Conservation (phyloP, 2,329 filamentous ascomycete species). For the Xylariaceae sp. region DNA sequence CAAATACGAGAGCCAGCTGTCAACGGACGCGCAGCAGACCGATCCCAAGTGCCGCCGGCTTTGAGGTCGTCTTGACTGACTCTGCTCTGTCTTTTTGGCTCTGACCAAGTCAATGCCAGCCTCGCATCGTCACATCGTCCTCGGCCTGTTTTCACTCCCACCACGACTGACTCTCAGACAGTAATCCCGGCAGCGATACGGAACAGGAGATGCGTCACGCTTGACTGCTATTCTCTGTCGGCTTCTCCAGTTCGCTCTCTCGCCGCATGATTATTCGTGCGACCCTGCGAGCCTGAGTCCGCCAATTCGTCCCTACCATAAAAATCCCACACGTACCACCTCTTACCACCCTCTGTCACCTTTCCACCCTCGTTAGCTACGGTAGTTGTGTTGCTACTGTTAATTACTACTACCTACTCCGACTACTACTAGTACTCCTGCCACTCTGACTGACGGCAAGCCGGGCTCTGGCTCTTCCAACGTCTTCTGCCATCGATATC, state of each 20-base stretch:
- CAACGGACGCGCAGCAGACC: conserved; percentile 9
- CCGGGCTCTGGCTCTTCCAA: conserved; percentile 22
- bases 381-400: conserved; percentile 15
- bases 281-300: conserved; percentile 10
- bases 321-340: conserved; percentile 5
- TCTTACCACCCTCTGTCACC: conserved; percentile 5
- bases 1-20: conserved; percentile 6
- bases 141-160: conserved; percentile 6
- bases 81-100: neutral
- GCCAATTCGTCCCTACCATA: conserved; percentile 16
- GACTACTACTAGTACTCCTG: conserved; percentile 8
- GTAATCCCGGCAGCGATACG: neutral
- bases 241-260: conserved; percentile 6
- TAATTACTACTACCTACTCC: neutral
- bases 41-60: conserved; percentile 3
- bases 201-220: neutral
- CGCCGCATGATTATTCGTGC: conserved; percentile 15
- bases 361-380: too few species aligned
- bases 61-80: neutral
- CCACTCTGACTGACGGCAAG: conserved; percentile 24
- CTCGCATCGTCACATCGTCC: conserved; percentile 16
- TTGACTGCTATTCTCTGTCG: conserved; percentile 5
- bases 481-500: conserved; percentile 11
- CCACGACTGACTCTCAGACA: conserved; percentile 8
- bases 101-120: conserved; percentile 14